These are phyloP conservation scores for Volvariella volvacea DNA, from an alignment of 1,284 basidiomycete genomes.

Conservation along the genomic window DNA sequence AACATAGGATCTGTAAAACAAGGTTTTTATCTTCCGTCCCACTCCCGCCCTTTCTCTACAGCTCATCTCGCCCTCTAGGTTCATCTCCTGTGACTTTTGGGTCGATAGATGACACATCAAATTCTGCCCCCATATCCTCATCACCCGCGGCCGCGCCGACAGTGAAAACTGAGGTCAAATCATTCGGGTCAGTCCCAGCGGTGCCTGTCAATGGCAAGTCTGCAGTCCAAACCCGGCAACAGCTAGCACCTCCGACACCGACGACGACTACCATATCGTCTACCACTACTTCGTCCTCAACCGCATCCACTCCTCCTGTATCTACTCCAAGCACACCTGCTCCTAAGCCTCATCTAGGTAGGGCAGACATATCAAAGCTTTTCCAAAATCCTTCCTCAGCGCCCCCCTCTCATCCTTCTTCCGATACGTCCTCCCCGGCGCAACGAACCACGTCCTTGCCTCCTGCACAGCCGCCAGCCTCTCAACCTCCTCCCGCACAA, in stretches of 20 bases:
- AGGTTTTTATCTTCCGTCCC: conserved; percentile 34
- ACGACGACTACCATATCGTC: conserved; percentile 22
- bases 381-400: conserved; percentile 53
- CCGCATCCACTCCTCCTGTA: conserved; percentile 21
- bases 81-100: conserved; percentile 69
- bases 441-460: conserved; percentile 36
- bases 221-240: conserved; percentile 29
- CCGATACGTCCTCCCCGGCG: conserved; percentile 33
- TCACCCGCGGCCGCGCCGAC: conserved; percentile 55
- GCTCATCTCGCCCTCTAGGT: conserved; percentile 27
- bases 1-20: conserved; percentile 57
- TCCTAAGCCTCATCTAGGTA: conserved; percentile 34
- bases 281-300: conserved; percentile 22
- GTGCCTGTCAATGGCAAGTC: conserved; percentile 54
- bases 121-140: conserved; percentile 57
- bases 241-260: conserved; percentile 21
- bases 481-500: conserved; percentile 24
- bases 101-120: conserved; percentile 64
- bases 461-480: conserved; percentile 34
- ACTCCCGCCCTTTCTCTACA: conserved; percentile 5
- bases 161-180: conserved; percentile 68
- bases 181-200: conserved; percentile 71
- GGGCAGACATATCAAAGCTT: conserved; percentile 53
- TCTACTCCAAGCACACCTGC: conserved; percentile 25
- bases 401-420: conserved; percentile 28